Conservation (phyloP, 1,284 basidiomycete genomes). For the Naganishia liquefaciens region DNA sequence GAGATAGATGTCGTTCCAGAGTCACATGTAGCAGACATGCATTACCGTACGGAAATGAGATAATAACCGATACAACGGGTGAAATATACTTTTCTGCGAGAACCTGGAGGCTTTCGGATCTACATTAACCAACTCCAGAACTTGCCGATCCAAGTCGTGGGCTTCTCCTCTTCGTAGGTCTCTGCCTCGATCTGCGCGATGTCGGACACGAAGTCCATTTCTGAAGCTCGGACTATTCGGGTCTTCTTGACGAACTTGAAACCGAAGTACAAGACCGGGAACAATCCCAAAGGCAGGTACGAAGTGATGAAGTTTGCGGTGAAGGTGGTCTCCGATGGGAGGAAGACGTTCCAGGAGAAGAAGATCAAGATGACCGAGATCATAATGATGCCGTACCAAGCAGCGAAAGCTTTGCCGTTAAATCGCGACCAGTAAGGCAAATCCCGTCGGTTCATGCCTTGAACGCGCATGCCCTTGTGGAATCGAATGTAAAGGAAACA, state of each 20-base stretch:
- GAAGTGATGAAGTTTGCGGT: slow-evolving; percentile 38
- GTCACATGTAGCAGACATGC: neutral
- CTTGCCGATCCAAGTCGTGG: slow-evolving; percentile 33
- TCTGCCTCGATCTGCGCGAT: slow-evolving; percentile 49
- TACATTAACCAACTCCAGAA: slow-evolving; percentile 33
- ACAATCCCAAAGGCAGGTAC: slow-evolving; percentile 39
- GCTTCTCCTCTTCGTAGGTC: slow-evolving; percentile 39
- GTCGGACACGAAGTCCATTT: slow-evolving; percentile 42
- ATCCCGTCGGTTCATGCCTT: slow-evolving; percentile 37
- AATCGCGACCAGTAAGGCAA: slow-evolving; percentile 38
- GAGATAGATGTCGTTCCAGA: neutral
- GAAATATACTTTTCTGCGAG: slow-evolving; percentile 12
- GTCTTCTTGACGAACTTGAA: slow-evolving; percentile 39
- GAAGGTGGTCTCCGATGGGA: slow-evolving; percentile 25
- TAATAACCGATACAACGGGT: slow-evolving; percentile 18
- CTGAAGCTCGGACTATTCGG: slow-evolving; percentile 60
- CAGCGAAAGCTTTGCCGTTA: slow-evolving; percentile 33
- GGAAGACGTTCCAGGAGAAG: slow-evolving; percentile 37
- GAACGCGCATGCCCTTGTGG: slow-evolving; percentile 38
- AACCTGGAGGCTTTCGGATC: neutral
- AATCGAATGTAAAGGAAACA: slow-evolving; percentile 69
- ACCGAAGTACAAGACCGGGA: slow-evolving; percentile 38
- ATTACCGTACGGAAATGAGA: neutral
- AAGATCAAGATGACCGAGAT: slow-evolving; percentile 40
- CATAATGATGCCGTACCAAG: slow-evolving; percentile 36